Percentiles rank a stretch among this genome's conserved stretches.
Conservation (phyloP, 495 filamentous ascomycete genomes). For the Aspergillus egyptiacus region DNA sequence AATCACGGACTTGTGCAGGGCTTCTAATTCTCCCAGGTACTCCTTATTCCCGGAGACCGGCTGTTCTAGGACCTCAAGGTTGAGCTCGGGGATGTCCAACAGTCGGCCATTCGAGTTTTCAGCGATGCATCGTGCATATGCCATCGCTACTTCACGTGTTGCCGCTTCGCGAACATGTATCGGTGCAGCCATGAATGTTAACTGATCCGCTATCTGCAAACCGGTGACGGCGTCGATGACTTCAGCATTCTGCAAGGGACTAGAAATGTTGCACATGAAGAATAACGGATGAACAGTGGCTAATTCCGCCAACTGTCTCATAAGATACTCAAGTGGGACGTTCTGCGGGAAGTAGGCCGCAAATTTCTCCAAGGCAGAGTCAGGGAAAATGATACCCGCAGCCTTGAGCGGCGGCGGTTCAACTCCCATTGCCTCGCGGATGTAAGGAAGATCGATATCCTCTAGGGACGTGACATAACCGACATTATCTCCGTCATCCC, state of each 20-base stretch:
- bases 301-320: conserved; percentile 64
- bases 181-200: conserved; percentile 70
- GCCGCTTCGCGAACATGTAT: conserved; percentile 23
- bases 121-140: conserved; percentile 63
- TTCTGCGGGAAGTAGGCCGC: conserved; percentile 68
- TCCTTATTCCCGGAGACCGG: conserved; percentile 36
- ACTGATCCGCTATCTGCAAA: conserved; percentile 63
- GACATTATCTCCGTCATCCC: conserved; percentile 33
- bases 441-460: conserved; percentile 55
- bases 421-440: conserved; percentile 54
- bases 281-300: conserved; percentile 56
- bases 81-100: conserved; percentile 55
- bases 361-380: conserved; percentile 61
- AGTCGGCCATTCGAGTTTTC: conserved; percentile 56
- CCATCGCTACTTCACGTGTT: conserved; percentile 39
- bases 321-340: conserved; percentile 70
- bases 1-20: conserved; percentile 72
- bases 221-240: conserved; percentile 57
- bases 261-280: conserved; percentile 59
- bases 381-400: conserved; percentile 70
- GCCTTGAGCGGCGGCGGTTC: conserved; percentile 61
- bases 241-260: conserved; percentile 59
- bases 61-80: conserved; percentile 62
- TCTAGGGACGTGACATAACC: conserved; percentile 83
- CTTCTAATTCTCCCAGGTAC: conserved; percentile 62